Conservation (phyloP, 2,329 filamentous ascomycete genomes). For the Sporothrix sp. region DNA sequence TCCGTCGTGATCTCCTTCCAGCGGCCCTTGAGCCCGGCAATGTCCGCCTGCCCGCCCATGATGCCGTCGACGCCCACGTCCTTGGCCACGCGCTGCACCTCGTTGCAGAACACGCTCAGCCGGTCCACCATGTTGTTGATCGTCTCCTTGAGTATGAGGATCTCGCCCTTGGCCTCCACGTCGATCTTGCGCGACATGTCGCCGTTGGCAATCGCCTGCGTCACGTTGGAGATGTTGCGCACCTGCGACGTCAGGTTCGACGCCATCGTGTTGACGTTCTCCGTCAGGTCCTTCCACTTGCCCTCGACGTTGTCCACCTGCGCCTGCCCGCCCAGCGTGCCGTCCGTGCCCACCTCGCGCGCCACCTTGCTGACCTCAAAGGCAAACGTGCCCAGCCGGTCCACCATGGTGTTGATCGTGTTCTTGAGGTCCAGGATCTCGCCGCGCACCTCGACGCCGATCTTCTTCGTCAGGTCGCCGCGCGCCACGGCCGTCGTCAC, state of each 20-base stretch:
- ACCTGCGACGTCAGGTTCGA: slow-evolving; percentile 64
- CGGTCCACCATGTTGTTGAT: slow-evolving; percentile 99
- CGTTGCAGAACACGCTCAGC: slow-evolving; percentile 89
- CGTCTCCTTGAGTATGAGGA: slow-evolving; percentile 85
- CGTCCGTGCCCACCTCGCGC: slow-evolving; percentile 91
- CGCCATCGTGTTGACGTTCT: slow-evolving; percentile 74
- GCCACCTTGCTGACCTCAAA: slow-evolving; percentile 95
- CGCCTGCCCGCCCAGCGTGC: slow-evolving; percentile 85
- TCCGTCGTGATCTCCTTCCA: slow-evolving; percentile 99
- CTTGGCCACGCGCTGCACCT: slow-evolving; percentile 89
- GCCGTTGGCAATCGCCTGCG: slow-evolving; percentile 88
- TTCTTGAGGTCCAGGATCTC: slow-evolving; percentile 94
- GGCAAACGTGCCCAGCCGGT: slow-evolving; percentile 89
- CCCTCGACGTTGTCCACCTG: slow-evolving; percentile 91
- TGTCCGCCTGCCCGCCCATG: slow-evolving; percentile 95
- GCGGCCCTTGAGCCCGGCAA: slow-evolving; percentile 81
- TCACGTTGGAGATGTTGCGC: slow-evolving; percentile 85
- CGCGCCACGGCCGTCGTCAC: slow-evolving; percentile 92
- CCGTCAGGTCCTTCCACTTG: slow-evolving; percentile 95
- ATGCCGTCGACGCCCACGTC: slow-evolving; percentile 97
- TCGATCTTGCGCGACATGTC: slow-evolving; percentile 95
- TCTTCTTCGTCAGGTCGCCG: slow-evolving; percentile 92
- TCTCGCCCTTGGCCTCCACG: slow-evolving; percentile 90
- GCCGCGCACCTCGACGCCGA: slow-evolving; percentile 83
- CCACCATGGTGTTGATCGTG: slow-evolving; percentile 98